Evolutionary conservation across 331 rosid genomes (phyloP), one percentile per base, ranked within the genome.

Genomic region (Pyrus hybrid): DNA sequence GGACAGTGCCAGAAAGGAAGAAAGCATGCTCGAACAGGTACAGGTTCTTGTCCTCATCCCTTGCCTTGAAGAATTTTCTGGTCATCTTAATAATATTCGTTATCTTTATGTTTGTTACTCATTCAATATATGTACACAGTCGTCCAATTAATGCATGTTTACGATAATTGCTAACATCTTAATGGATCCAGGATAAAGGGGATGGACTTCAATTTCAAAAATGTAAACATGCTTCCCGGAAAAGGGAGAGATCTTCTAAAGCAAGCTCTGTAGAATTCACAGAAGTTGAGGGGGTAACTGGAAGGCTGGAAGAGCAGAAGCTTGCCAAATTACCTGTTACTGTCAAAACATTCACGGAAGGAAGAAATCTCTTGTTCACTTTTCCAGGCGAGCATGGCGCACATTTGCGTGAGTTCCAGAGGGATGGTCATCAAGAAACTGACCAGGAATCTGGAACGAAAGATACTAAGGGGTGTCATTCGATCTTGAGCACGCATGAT

Each of bases 21-120:
- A 87, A 82, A 80, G 72, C 80, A 84, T 84, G 83, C 86, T 91
- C 51, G 88, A 90, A 83, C 89, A 82, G 68, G 77, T 88, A 43
- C 86, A 90, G 97, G 96, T 93, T 47, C 63, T 53, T 77, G 78
- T 68, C 65, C 73, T 77, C 67, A 67, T 73, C 49, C 65, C 21
- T 35, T 78, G 35, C 37, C 26, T 61, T 60, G 58, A 37, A 58
- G 63, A 49, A 73, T 45, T 54, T 37, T 41, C 21, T n/a, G 6
- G 61, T 57, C 63, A 58, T 68, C 70, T 77, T 76, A 37, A 25
- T 73, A 74, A 49, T 67, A 47, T 60, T 83, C 71, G 1, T 60
- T 57, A 69, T 72, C 63, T 53, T 22, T 25, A 13, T 69, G 62
- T 69, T 69, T 29, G 23, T 23, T 47, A 13, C 29, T 68, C 8